These are phyloP conservation scores for Xylaria grammica DNA, from an alignment of 495 filamentous ascomycete species.

Conservation along the genomic window DNA sequence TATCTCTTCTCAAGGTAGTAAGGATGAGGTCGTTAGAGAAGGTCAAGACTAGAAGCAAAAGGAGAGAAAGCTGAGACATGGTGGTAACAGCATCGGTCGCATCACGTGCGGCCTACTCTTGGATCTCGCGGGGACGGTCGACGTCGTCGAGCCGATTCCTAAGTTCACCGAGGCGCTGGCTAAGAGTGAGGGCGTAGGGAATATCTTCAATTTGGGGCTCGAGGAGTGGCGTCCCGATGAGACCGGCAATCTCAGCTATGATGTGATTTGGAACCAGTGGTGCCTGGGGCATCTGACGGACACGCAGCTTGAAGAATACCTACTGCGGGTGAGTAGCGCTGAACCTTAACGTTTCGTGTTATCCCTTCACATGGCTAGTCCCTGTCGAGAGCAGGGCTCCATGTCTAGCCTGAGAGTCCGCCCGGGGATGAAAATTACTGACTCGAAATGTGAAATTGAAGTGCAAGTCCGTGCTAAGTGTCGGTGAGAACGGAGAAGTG, in stretches of 20 bases:
- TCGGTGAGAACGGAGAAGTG: constrained; percentile 36
- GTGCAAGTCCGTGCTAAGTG: constrained; percentile 60
- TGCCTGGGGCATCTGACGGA: constrained; percentile 93
- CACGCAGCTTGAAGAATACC: constrained; percentile 68
- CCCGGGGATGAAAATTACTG: not conserved
- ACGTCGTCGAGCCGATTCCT: constrained; percentile 60
- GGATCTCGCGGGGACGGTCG: constrained; percentile 47
- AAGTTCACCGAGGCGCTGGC: constrained; percentile 61
- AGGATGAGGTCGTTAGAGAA: no score
- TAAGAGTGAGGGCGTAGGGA: constrained; percentile 56
- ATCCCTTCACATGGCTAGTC: not conserved
- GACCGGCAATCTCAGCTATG: constrained; percentile 62
- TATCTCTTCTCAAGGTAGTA: not conserved
- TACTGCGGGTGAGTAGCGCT: constrained; percentile 48
- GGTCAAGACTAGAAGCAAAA: not conserved
- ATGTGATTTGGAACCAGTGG: constrained; percentile 82
- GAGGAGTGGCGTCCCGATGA: constrained; percentile 71
- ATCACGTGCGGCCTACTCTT: constrained; percentile 57
- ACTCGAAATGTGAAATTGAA: not conserved
- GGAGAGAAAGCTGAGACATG: constrained; percentile 3
- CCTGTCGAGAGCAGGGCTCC: constrained; percentile 5
- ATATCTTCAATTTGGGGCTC: constrained; percentile 74
- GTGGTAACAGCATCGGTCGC: constrained; percentile 55
- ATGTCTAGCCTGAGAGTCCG: not conserved
- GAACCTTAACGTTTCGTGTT: not conserved